A percentile compares a stretch with the other conserved stretches of the same genome.
phyloP scores from a whole-genome alignment of 495 filamentous ascomycete species.

The Penicillium maclennaniae region DNA sequence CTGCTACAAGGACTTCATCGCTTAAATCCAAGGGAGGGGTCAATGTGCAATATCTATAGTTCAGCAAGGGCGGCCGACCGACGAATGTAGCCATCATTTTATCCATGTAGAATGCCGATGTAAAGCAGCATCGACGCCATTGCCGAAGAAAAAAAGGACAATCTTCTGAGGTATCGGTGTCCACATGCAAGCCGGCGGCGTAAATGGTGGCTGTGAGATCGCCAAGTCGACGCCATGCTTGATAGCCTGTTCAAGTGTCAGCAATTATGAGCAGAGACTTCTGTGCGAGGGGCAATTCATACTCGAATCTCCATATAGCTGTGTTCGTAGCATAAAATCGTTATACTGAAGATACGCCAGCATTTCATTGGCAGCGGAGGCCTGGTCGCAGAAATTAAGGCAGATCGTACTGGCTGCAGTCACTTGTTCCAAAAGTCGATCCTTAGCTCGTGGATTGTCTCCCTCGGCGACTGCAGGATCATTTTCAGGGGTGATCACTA shows the following conservation, averaged over 20 bases:
- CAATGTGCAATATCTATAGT: constrained; percentile 52
- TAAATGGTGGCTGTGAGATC: constrained; percentile 50
- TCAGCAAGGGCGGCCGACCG: constrained; percentile 54
- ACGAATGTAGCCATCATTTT: constrained; percentile 53
- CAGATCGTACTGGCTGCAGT: constrained; percentile 43
- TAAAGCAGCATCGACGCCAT: constrained; percentile 50
- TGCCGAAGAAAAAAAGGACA: constrained; percentile 52
- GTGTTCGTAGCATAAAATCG: constrained; percentile 42
- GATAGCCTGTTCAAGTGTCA: constrained; percentile 43
- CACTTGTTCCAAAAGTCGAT: constrained; percentile 34
- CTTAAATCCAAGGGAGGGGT: constrained; percentile 55
- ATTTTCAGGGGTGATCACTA: constrained; percentile 34
- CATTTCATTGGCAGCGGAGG: constrained; percentile 45
- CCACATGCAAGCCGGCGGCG: constrained; percentile 56
- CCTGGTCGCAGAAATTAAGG: constrained; percentile 44
- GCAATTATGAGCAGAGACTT: constrained; percentile 1
- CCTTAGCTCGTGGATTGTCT: constrained; percentile 19
- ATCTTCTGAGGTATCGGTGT: constrained; percentile 35
- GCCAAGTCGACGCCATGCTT: constrained; percentile 51
- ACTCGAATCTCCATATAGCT: constrained; percentile 51
- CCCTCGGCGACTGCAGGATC: constrained; percentile 29
- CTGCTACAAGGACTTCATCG: constrained; percentile 47
- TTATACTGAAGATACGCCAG: constrained; percentile 44
- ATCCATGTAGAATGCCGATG: constrained; percentile 48
- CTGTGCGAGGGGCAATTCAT: constrained; percentile 17